phyloP scores from a whole-genome alignment of 2,329 filamentous ascomycete genomes.

The Nectriaceae sp. region DNA sequence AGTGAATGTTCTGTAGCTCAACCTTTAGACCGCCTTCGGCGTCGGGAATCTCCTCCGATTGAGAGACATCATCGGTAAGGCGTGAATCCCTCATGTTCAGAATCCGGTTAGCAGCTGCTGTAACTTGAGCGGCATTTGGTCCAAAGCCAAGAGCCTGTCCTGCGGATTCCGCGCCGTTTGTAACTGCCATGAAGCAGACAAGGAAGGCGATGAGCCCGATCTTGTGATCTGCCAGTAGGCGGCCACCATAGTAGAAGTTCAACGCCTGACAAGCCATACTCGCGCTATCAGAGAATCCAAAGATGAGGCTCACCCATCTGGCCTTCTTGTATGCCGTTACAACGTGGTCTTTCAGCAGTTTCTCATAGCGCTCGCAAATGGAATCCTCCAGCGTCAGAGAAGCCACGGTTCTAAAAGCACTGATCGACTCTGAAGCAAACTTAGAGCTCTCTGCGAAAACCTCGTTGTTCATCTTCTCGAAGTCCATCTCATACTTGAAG shows the following conservation, averaged over 20 bases:
- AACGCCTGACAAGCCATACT: constrained; percentile 64
- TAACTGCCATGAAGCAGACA: constrained; percentile 64
- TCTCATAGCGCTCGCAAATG: constrained; percentile 63
- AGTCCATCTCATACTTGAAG: constrained; percentile 62
- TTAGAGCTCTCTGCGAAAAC: constrained; percentile 73
- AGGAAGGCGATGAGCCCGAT: constrained; percentile 50
- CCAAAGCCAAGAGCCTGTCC: constrained; percentile 69
- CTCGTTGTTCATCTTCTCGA: constrained; percentile 67
- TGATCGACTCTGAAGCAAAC: constrained; percentile 74
- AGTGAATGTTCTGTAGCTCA: constrained; percentile 58
- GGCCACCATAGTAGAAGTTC: constrained; percentile 68
- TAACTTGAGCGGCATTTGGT: constrained; percentile 62
- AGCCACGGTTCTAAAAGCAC: constrained; percentile 72
- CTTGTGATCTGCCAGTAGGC: constrained; percentile 55
- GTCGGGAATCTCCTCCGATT: constrained; percentile 42
- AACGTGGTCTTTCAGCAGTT: constrained; percentile 61
- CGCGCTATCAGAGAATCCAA: constrained; percentile 69
- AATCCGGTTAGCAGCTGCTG: constrained; percentile 61
- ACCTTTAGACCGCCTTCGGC: constrained; percentile 54
- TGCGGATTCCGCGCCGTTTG: constrained; percentile 67
- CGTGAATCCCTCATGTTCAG: constrained; percentile 50
- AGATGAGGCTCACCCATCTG: constrained; percentile 63
- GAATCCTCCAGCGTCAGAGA: constrained; percentile 69
- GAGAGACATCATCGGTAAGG: constrained; percentile 35
- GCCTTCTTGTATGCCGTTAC: constrained; percentile 61